Percentiles rank a stretch among this genome's conserved stretches.
Conservation (phyloP, 2,329 filamentous ascomycete species). For the Fusarium sp. region DNA sequence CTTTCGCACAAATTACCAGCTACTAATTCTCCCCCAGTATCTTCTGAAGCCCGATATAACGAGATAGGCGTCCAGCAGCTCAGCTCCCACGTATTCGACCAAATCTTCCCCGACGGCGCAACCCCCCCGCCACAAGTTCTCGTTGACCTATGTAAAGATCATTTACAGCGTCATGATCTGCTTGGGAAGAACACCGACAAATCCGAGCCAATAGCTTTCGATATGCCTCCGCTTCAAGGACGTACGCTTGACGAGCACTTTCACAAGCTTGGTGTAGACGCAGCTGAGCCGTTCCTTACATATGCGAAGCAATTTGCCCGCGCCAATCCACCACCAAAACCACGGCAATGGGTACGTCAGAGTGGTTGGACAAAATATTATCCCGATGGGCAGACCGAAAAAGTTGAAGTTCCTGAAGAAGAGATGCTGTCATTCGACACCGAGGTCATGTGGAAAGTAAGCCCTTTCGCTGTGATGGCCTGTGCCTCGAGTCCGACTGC, state of each 20-base stretch:
- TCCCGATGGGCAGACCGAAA: slow-evolving; percentile 74
- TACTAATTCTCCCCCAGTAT: slow-evolving; percentile 49
- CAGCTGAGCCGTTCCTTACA: slow-evolving; percentile 84
- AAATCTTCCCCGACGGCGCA: slow-evolving; percentile 76
- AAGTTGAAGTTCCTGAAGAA: slow-evolving; percentile 81
- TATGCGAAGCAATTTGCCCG: slow-evolving; percentile 79
- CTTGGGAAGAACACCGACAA: slow-evolving; percentile 90
- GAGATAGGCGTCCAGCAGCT: slow-evolving; percentile 95
- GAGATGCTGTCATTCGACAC: slow-evolving; percentile 91
- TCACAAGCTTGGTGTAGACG: slow-evolving; percentile 84
- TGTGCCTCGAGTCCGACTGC: slow-evolving; percentile 89
- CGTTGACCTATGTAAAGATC: slow-evolving; percentile 82
- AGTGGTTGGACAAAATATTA: slow-evolving; percentile 98
- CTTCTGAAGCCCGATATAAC: slow-evolving; percentile 78
- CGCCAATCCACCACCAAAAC: slow-evolving; percentile 67
- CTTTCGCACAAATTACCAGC: background rate
- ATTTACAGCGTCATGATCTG: slow-evolving; percentile 86
- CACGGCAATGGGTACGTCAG: slow-evolving; percentile 76
- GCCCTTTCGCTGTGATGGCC: slow-evolving; percentile 94
- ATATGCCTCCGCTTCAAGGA: slow-evolving; percentile 84
- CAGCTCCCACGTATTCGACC: slow-evolving; percentile 82
- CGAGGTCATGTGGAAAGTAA: slow-evolving; percentile 96
- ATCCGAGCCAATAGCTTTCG: slow-evolving; percentile 80
- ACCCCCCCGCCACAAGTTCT: slow-evolving; percentile 74
- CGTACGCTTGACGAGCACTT: slow-evolving; percentile 93